phyloP scores from a whole-genome alignment of 2,329 filamentous ascomycete species.

The Penicillium sp. region DNA sequence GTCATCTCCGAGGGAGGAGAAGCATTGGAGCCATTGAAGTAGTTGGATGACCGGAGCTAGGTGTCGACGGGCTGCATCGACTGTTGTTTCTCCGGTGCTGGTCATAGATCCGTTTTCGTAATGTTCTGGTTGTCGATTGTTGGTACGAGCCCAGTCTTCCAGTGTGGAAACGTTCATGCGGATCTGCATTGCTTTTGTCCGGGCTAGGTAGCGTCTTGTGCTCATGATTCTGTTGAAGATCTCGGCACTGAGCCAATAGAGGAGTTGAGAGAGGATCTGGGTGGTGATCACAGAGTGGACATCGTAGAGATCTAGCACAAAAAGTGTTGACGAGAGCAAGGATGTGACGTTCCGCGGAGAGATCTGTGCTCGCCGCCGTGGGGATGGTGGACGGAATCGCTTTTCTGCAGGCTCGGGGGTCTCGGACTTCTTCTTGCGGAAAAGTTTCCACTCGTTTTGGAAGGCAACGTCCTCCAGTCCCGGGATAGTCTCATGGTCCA shows the following conservation, averaged over 20 bases:
- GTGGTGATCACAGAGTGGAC: slow-evolving; percentile 95
- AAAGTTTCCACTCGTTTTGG: slow-evolving; percentile 97
- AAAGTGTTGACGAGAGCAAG: slow-evolving; percentile 89
- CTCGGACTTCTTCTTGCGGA: slow-evolving; percentile 89
- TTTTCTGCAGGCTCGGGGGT: slow-evolving; percentile 83
- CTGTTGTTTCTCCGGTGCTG: slow-evolving; percentile 79
- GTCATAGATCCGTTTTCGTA: slow-evolving; percentile 89
- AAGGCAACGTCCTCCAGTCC: slow-evolving; percentile 96
- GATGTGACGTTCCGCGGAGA: slow-evolving; percentile 95
- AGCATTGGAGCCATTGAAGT: slow-evolving; percentile 96
- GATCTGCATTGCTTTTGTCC: slow-evolving; percentile 99
- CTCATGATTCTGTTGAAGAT: slow-evolving; percentile 98
- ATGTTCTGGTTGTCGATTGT: slow-evolving; percentile 92
- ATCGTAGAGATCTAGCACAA: slow-evolving; percentile 97
- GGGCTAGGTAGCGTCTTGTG: slow-evolving; percentile 87
- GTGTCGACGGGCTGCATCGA: slow-evolving; percentile 80
- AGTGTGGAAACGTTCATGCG: slow-evolving; percentile 96
- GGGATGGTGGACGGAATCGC: slow-evolving; percentile 86
- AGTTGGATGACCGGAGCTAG: slow-evolving; percentile 89
- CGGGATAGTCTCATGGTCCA: slow-evolving; percentile 97
- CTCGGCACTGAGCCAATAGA: slow-evolving; percentile 96
- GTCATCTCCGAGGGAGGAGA: slow-evolving; percentile 90
- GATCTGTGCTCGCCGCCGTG: slow-evolving; percentile 86
- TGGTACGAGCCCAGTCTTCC: slow-evolving; percentile 92
- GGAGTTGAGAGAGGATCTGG: slow-evolving; percentile 85